Evolutionary conservation across 2,329 filamentous ascomycete species (phyloP).

Genomic region (Phialocephala subalpina): DNA sequence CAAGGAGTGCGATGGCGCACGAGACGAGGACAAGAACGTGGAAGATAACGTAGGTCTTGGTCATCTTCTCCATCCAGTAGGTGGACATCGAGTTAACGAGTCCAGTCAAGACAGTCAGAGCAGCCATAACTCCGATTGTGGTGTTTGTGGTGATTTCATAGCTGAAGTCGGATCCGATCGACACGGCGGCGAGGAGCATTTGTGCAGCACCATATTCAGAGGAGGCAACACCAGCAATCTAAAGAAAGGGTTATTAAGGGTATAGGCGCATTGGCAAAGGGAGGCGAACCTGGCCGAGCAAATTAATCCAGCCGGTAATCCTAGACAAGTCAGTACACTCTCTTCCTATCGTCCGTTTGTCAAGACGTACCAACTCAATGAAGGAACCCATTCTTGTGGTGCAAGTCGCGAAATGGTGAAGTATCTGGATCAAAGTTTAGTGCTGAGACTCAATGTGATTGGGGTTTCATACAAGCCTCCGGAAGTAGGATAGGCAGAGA

Average conservation of each 20-base stretch:
- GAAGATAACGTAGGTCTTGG: slow-evolving; percentile 64
- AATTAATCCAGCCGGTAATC: slow-evolving; percentile 56
- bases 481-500: slow-evolving; percentile 65
- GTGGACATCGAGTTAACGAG: slow-evolving; percentile 63
- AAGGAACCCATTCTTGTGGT: slow-evolving; percentile 55
- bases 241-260: neutral
- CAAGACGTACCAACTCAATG: slow-evolving; percentile 53
- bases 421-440: slow-evolving; percentile 48
- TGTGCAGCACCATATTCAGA: slow-evolving; percentile 65
- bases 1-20: slow-evolving; percentile 59
- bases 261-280: slow-evolving; percentile 6
- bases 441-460: neutral
- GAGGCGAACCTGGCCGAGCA: slow-evolving; percentile 53
- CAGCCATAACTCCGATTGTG: slow-evolving; percentile 63
- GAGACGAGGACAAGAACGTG: slow-evolving; percentile 60
- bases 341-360: neutral
- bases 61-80: slow-evolving; percentile 65
- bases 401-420: slow-evolving; percentile 64
- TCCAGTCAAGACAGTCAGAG: slow-evolving; percentile 58
- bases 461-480: slow-evolving; percentile 50
- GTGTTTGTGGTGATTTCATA: slow-evolving; percentile 55
- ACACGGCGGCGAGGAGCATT: slow-evolving; percentile 62
- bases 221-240: slow-evolving; percentile 56
- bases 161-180: slow-evolving; percentile 56
- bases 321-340: slow-evolving; percentile 8